These are phyloP conservation scores for Carex myosuroides DNA, from an alignment of 176 grass and related monocot genomes.

Conservation along the genomic window DNA sequence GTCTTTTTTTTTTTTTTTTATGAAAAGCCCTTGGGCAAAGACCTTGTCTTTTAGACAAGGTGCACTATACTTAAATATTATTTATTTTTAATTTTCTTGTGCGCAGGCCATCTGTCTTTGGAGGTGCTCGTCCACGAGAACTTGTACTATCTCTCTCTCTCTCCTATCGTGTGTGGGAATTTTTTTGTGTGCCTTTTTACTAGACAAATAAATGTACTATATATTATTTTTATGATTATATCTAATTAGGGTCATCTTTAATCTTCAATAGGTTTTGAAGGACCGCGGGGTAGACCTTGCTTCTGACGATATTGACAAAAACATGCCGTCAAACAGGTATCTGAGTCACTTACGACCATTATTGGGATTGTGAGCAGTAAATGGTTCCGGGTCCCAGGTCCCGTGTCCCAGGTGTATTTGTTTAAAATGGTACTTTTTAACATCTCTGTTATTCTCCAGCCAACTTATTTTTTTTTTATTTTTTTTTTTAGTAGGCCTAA, in stretches of 20 bases:
- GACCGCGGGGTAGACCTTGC: constrained; percentile 74
- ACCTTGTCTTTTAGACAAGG: background rate
- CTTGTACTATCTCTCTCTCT: constrained; percentile 48
- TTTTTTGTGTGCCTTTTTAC: background rate
- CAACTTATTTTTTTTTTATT: background rate
- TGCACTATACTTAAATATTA: constrained; percentile 4
- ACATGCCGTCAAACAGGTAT: constrained; percentile 52
- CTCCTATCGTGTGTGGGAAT: background rate
- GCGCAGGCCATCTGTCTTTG: constrained; percentile 66
- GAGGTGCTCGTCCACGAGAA: constrained; percentile 84
- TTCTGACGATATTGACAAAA: constrained; percentile 58
- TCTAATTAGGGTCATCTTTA: background rate
- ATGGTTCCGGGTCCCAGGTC: background rate
- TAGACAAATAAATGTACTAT: constrained; percentile 7
- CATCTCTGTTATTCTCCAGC: background rate
- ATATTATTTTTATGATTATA: constrained; percentile 6
- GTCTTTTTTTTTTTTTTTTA: background rate
- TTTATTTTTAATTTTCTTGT: constrained; percentile 23
- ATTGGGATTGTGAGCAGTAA: background rate
- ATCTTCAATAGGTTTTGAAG: constrained; percentile 65
- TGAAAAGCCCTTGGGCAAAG: too few species aligned
- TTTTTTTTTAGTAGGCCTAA: constrained; percentile 39
- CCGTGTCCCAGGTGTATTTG: background rate
- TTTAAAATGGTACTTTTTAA: constrained; percentile 19
- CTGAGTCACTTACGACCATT: background rate